These are phyloP conservation scores for Cicer chorassanicum DNA, from an alignment of 306 rosid genomes.

Conservation along the genomic window DNA sequence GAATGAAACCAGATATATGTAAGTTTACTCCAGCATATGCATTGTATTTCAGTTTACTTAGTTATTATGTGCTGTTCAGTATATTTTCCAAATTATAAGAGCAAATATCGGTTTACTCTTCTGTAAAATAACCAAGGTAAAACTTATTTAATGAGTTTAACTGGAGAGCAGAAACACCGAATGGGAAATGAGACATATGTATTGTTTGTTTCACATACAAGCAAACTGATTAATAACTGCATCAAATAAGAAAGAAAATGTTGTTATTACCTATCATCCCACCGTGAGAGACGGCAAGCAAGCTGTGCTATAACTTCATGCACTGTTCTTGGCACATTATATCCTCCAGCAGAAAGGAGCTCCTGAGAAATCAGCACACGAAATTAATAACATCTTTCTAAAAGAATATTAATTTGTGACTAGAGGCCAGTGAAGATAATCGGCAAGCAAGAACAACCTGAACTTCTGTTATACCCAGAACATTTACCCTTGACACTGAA, in stretches of 20 bases:
- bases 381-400: slow-evolving; percentile 33
- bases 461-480: slow-evolving; percentile 88
- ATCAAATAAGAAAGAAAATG: slow-evolving; percentile 28
- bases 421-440: slow-evolving; percentile 34
- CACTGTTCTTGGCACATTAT: slow-evolving; percentile 78
- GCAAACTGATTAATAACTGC: slow-evolving; percentile 10
- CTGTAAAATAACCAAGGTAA: slow-evolving; percentile 11
- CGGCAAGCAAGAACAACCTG: slow-evolving; percentile 66
- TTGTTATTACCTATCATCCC: slow-evolving; percentile 90
- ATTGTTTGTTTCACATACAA: slow-evolving; percentile 23
- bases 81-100: not conserved
- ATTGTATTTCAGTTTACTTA: too few species aligned
- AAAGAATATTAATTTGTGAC: slow-evolving; percentile 34
- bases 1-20: not conserved
- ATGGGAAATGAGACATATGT: slow-evolving; percentile 10
- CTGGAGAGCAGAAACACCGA: slow-evolving; percentile 17
- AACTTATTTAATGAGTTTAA: not conserved
- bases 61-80: too few species aligned
- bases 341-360: slow-evolving; percentile 82
- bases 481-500: slow-evolving; percentile 59
- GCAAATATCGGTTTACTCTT: slow-evolving; percentile 7
- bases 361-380: slow-evolving; percentile 59
- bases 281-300: slow-evolving; percentile 80
- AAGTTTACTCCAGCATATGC: slow-evolving; percentile 6
- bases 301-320: slow-evolving; percentile 93